Evolutionary conservation across 1,284 basidiomycete genomes (phyloP).

Genomic region (Rhodotorula glutinis): DNA sequence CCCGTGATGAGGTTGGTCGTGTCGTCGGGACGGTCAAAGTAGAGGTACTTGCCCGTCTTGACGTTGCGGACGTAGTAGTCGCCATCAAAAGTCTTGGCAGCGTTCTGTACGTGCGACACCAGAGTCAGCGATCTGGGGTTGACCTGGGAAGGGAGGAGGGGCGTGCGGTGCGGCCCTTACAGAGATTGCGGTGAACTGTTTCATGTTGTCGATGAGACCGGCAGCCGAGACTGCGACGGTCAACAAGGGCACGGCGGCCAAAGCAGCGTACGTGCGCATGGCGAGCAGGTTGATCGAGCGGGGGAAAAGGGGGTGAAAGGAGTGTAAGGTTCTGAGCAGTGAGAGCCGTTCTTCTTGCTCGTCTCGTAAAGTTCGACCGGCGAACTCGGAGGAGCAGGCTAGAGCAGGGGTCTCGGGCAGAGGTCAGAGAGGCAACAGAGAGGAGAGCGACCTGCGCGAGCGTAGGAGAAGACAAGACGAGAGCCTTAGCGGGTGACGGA

Average conservation of each 20-base stretch:
- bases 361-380: neutral
- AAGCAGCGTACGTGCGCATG: neutral
- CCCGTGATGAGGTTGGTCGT: slow-evolving; percentile 29
- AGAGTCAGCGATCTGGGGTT: no score
- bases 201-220: slow-evolving; percentile 26
- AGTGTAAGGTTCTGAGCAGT: neutral
- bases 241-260: slow-evolving; percentile 5
- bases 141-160: no score
- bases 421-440: neutral
- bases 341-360: neutral
- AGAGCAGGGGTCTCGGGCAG: neutral
- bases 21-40: slow-evolving; percentile 29
- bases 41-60: slow-evolving; percentile 28
- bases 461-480: neutral
- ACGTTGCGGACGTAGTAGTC: slow-evolving; percentile 29
- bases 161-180: neutral
- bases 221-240: neutral
- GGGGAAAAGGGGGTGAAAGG: neutral
- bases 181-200: neutral
- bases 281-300: no score
- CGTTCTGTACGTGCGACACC: neutral
- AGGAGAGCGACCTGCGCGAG: neutral
- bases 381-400: neutral
- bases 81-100: slow-evolving; percentile 14
- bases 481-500: neutral